A percentile compares a stretch with the other conserved stretches of the same genome.
Conservation (phyloP, 805 yeast genomes). For the Tetrapisispora namnaoensis region DNA sequence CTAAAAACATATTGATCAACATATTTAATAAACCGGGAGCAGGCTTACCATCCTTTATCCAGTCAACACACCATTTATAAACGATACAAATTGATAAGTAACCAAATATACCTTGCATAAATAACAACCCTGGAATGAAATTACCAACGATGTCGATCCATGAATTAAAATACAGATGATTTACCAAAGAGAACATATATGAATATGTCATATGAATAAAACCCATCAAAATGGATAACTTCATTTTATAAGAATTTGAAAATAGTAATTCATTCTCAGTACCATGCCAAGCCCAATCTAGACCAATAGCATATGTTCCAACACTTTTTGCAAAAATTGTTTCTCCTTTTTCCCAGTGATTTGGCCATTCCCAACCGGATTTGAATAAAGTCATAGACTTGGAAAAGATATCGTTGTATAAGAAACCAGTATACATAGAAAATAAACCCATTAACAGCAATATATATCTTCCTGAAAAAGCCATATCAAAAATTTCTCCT, state of each 20-base stretch:
- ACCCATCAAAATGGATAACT: slow-evolving; percentile 66
- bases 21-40: slow-evolving; percentile 69
- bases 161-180: slow-evolving; percentile 47
- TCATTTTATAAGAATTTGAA: slow-evolving; percentile 70
- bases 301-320: slow-evolving; percentile 52
- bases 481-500: slow-evolving; percentile 74
- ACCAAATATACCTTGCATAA: slow-evolving; percentile 71
- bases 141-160: slow-evolving; percentile 60
- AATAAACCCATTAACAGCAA: slow-evolving; percentile 60
- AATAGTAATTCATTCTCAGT: slow-evolving; percentile 61
- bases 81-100: slow-evolving; percentile 56
- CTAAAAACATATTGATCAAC: slow-evolving; percentile 65
- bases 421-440: slow-evolving; percentile 64
- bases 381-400: slow-evolving; percentile 56
- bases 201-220: slow-evolving; percentile 68
- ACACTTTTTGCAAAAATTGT: slow-evolving; percentile 38
- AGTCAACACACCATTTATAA: slow-evolving; percentile 66
- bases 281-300: slow-evolving; percentile 76
- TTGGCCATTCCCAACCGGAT: slow-evolving; percentile 65
- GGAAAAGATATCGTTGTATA: slow-evolving; percentile 65
- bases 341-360: slow-evolving; percentile 40
- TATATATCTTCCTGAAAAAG: slow-evolving; percentile 61
- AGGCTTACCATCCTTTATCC: slow-evolving; percentile 50
- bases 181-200: slow-evolving; percentile 55
- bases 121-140: slow-evolving; percentile 61